Evolutionary conservation across 148 eudicot species (phyloP).

Genomic region (Diospyros lotus): DNA sequence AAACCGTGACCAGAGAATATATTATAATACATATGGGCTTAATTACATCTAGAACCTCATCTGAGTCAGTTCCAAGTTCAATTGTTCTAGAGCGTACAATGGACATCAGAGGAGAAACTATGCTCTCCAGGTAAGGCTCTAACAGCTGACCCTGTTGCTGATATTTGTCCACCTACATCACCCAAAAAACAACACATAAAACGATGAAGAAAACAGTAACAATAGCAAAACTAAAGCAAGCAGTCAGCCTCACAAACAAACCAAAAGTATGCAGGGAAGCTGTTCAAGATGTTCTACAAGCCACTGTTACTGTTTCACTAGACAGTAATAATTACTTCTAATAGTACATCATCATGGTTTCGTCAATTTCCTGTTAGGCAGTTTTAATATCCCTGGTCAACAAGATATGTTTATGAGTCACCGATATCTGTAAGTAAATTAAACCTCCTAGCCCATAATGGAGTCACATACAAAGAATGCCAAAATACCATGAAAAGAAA

Average conservation of each 20-base stretch:
- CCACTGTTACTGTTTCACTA: not conserved
- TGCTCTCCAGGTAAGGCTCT: conserved; percentile 95
- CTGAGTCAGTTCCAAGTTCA: conserved; percentile 54
- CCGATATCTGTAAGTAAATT: no score
- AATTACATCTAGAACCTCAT: conserved; percentile 67
- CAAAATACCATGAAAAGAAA: no score
- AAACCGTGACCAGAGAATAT: conserved; percentile 83
- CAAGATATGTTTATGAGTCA: no score
- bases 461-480: no score
- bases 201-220: no score
- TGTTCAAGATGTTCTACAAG: not conserved
- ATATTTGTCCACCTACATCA: conserved; percentile 82
- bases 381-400: not conserved
- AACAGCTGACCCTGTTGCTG: conserved; percentile 88
- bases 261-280: not conserved
- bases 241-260: no score
- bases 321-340: not conserved
- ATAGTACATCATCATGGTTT: not conserved
- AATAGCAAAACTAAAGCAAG: no score
- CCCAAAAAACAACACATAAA: not conserved
- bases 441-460: no score
- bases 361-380: not conserved
- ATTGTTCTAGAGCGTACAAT: conserved; percentile 64
- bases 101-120: conserved; percentile 82
- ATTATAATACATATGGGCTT: conserved; percentile 74